Base-by-base conservation (phyloP, 1,284 basidiomycete genomes). In the Moesziomyces antarcticus region DNA sequence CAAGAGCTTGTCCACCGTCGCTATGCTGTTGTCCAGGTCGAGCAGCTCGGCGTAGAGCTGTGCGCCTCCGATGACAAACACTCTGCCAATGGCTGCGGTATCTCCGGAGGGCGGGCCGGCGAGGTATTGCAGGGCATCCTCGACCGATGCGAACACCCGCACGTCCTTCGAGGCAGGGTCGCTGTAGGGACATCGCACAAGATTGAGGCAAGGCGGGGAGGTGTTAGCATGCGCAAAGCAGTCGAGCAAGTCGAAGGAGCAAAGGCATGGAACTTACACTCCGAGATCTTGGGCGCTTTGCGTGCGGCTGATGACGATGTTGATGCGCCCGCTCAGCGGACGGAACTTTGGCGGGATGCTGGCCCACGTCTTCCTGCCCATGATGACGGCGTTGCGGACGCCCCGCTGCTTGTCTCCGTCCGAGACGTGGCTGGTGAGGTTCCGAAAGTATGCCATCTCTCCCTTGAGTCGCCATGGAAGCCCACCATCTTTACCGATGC, bases 301-400 rank as follows among this genome's bases (percentile, higher is more conserved):
- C 75, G 91, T 89, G 30, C 89, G 87, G 74, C 90, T 93, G 37
- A 97, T 87, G 37, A 99, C 90, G 16, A 96, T 85, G 82, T 99
- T 99, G 65, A 89, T 73, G 42, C 97, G 87, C 33, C 88, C 89
- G 45, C 88, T 87, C 25, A 99, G 87, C 3, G 97, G 97, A 67
- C 92, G 88, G 85, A 92, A 93, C 84, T 90, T 92, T 8, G 82
- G 76, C n/a, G 97, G 96, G 64, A 99, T 99, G 83, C 93, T 93
- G 84, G 97, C 93, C 97, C 97, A 99, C 20, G 94, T 97, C 80
- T 93, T 95, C 50, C 95, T 88, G 7, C 97, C 97, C 97, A 99
- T 99, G 62, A 99, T 87, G 40, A 98, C 91, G 2, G 89, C 90
- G 84, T 99, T 99, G 61, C 85, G 85, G 20, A 45, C 47, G n/a